Base-by-base conservation (phyloP, 2,329 filamentous ascomycete species). In the Xylariomycetidae sp. region DNA sequence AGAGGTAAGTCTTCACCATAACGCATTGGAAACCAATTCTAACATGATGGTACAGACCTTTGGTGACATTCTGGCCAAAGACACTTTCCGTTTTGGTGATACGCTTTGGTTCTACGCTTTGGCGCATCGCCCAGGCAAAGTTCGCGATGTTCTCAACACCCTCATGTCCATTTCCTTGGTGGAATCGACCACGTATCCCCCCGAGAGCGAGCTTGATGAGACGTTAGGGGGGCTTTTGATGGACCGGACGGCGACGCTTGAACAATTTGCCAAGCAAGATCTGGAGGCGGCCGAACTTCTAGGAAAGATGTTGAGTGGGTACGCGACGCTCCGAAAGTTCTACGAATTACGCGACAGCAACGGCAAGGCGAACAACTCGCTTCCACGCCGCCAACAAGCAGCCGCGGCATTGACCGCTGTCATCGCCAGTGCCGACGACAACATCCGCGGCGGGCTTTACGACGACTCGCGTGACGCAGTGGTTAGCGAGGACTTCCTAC, bases 101-200 rank as follows among this genome's bases (percentile, higher is more conserved):
- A 85, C 87, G 1, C 71, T 96, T 14, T 81, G 92, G 63, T 95
- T 93, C 65, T 96, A 92, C 56, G 84, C 90, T 16, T 76, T 93
- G 10, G 85, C 88, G 3, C 88, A 93, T 52, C 77, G 81, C 17
- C 66, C 77, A 2, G 69, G 74, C 43, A 93, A 90, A 59, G 81
- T 95, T 32, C 85, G 85, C 50, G 80, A 88, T 42, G 84, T 95
- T 14, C 72, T 95, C 26, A 85, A 93, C 53, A 74, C 92, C 3
- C 76, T 96, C 32, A 90, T 88, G 47, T 87, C 87, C 2, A 84
- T 88, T 56, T 95, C 84, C 28, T 72, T 96, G 12, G 74, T 94
- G 26, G 85, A 94, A 48, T 95, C 88, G 2, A 79, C 78, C 1
- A 82, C 82, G 1, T 94, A 84, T 50, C 90, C 90, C 1, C 67